Evolutionary conservation across 208 protist genomes (phyloP), one percentile per base, ranked within the genome.

Genomic region (Jaenimonas drosophilae): DNA sequence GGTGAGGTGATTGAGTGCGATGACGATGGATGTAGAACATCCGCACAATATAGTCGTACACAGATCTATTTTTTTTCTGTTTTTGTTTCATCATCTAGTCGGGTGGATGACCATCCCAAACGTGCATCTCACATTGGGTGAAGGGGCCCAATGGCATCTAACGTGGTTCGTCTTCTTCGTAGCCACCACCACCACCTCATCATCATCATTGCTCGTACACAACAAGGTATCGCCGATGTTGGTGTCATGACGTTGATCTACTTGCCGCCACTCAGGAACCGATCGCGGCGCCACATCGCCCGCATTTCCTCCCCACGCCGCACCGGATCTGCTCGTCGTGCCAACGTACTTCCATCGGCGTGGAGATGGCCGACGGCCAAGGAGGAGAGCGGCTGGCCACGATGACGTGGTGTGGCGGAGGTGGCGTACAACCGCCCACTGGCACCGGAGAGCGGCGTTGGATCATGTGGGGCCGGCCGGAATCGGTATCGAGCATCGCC

Each of bases 401-500:
- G 7, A 24, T n/a, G 23, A 12, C 1, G 32, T 6, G 28, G 2
- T 37, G 5, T 14, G 2, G 31, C 20, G 30, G 44, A 6, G 32
- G 45, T 17, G 54, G 60, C 2, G 54, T 27, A 16, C 53, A 26
- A 21, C 32, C 11, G 20, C 23, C 19, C 19, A 31, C 14, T 25
- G 47, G 49, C 19, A 23, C 41, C 4, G 32, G 19, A 25, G 27
- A 20, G 42, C 26, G 20, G 28, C 11, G 7, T 17, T 4, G 42
- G 16, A 12, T 47, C 6, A 42, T 37, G 12, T 38, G 4, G 29
- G 19, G 40, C 12, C 12, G 46, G 48, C 0, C 70, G 40, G 44
- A 62, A 88, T 23, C 80, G 79, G 42, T 83, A 91, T 5, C 77
- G 73, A 20, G 50, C 49, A 60, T 91, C 82, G 2, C 77, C 77